Evolutionary conservation across 2,329 filamentous ascomycete genomes (phyloP), one percentile per base, ranked within the genome.

Genomic region (Penicillium sp.): DNA sequence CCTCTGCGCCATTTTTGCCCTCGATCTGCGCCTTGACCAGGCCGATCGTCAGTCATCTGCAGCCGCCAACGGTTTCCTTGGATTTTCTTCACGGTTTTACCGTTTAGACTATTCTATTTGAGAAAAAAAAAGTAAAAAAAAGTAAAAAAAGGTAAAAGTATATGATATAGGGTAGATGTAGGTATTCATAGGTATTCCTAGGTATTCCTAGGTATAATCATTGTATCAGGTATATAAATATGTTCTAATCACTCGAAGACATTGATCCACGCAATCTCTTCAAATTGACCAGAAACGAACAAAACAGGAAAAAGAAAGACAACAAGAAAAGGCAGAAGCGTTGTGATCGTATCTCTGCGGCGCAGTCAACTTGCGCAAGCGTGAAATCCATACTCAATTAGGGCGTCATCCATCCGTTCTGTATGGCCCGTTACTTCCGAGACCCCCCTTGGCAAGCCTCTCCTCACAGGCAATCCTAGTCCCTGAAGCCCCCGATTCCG

Each of bases 401-500:
- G 56, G 56, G 40, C 50, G n/a, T 21, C 29, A 19, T 35, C 35
- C 5, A 17, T 9, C 35, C 13, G 1, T 25, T 46, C 50, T 57
- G 55, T 54, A 57, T 57, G 55, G 55, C 35, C 50, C 49, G 55
- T 43, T 48, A 9, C n/a, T 54, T 57, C 55, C 43, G 55, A 54
- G 21, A 48, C 50, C 37, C 35, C 42, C 43, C 48, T 56, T 54
- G 43, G 42, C 50, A 56, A 56, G 49, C 43, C 42, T 53, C 49
- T 47, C 21, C 50, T 43, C 42, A 37, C 29, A 31, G 52, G 21
- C 29, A 25, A 25, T 57, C 19, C 54, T 50, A 33, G 52, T 51
- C 50, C 54, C 59, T 58, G 58, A 52, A 59, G 56, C 54, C 62
- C 61, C 61, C 64, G 59, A 56, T 59, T 61, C 62, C 56, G 62